A percentile compares a stretch with the other conserved stretches of the same genome.
Evolutionary conservation across 2,329 filamentous ascomycete genomes (phyloP).

Genomic region (Neophaeococcomyces aloes): DNA sequence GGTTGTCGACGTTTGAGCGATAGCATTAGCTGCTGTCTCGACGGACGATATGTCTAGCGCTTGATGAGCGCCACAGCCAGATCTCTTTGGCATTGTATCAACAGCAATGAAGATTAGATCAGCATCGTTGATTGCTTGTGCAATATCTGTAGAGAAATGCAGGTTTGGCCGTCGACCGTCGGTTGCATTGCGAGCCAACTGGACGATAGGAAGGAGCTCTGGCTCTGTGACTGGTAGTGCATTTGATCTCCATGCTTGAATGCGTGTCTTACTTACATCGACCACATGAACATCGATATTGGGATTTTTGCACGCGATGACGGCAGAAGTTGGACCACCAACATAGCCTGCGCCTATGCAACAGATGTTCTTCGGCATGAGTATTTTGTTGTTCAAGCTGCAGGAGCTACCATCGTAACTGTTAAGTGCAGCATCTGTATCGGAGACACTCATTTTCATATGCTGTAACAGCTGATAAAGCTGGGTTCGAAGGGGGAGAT

Average conservation of each 20-base stretch:
- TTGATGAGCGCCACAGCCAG: conserved; percentile 57
- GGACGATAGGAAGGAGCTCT: conserved; percentile 57
- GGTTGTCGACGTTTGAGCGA: conserved; percentile 55
- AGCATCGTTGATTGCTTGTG: conserved; percentile 51
- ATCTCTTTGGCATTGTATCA: conserved; percentile 67
- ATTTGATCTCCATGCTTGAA: conserved; percentile 61
- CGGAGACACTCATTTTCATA: too few species aligned
- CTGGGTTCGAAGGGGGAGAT: too few species aligned
- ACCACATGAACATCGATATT: conserved; percentile 63
- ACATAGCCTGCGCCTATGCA: conserved; percentile 1
- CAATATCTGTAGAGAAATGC: conserved; percentile 61
- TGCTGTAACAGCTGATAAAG: too few species aligned
- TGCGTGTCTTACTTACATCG: conserved; percentile 55
- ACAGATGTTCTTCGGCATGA: background rate
- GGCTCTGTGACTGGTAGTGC: conserved; percentile 69
- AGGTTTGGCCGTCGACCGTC: conserved; percentile 47
- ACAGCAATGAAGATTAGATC: conserved; percentile 67
- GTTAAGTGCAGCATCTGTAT: too few species aligned
- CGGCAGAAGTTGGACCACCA: conserved; percentile 65
- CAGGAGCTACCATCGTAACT: too few species aligned
- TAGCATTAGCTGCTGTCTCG: conserved; percentile 56
- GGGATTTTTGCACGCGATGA: conserved; percentile 64
- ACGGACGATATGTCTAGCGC: conserved; percentile 64
- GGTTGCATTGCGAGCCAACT: conserved; percentile 33
- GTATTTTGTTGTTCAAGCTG: background rate